A percentile compares a stretch with the other conserved stretches of the same genome.
phyloP scores from a whole-genome alignment of 208 protist genomes.

The Trypanosoma conorhini region DNA sequence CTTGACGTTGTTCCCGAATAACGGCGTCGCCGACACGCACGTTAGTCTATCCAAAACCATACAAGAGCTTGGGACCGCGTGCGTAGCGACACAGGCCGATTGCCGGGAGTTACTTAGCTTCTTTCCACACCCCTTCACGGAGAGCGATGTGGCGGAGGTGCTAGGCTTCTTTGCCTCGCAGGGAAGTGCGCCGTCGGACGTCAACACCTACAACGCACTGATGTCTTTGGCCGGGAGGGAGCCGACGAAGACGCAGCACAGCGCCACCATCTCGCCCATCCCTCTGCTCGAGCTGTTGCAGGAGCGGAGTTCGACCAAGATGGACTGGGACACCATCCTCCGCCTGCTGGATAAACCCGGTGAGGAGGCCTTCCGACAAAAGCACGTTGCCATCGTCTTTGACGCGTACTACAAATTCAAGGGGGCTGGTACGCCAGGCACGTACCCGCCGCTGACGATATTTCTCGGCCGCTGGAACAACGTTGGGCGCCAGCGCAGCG shows the following conservation, averaged over 20 bases:
- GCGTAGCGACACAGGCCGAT: slow-evolving; percentile 82
- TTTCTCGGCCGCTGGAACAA: slow-evolving; percentile 87
- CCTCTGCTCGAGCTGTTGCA: slow-evolving; percentile 70
- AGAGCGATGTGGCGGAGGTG: slow-evolving; percentile 83
- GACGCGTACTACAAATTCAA: slow-evolving; percentile 87
- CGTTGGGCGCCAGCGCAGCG: slow-evolving; percentile 61
- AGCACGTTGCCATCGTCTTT: slow-evolving; percentile 85
- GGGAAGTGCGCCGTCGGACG: slow-evolving; percentile 59
- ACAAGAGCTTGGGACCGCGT: slow-evolving; percentile 81
- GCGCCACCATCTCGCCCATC: slow-evolving; percentile 67
- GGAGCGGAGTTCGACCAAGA: slow-evolving; percentile 36
- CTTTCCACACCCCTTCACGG: slow-evolving; percentile 70
- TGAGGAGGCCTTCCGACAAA: slow-evolving; percentile 59
- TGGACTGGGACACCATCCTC: slow-evolving; percentile 82
- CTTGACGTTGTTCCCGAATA: slow-evolving; percentile 31
- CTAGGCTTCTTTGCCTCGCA: slow-evolving; percentile 87
- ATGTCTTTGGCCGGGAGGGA: slow-evolving; percentile 70
- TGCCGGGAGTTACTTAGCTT: slow-evolving; percentile 77
- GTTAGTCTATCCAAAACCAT: slow-evolving; percentile 82
- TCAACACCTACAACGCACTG: slow-evolving; percentile 73
- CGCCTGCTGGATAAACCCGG: slow-evolving; percentile 71
- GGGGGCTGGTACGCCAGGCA: slow-evolving; percentile 30
- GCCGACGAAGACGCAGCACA: slow-evolving; percentile 53
- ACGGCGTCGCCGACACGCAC: slow-evolving; percentile 31
- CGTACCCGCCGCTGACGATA: slow-evolving; percentile 72